A percentile compares a stretch with the other conserved stretches of the same genome.
Evolutionary conservation across 2,329 filamentous ascomycete genomes (phyloP).

Genomic region (Westerdykella ornata): DNA sequence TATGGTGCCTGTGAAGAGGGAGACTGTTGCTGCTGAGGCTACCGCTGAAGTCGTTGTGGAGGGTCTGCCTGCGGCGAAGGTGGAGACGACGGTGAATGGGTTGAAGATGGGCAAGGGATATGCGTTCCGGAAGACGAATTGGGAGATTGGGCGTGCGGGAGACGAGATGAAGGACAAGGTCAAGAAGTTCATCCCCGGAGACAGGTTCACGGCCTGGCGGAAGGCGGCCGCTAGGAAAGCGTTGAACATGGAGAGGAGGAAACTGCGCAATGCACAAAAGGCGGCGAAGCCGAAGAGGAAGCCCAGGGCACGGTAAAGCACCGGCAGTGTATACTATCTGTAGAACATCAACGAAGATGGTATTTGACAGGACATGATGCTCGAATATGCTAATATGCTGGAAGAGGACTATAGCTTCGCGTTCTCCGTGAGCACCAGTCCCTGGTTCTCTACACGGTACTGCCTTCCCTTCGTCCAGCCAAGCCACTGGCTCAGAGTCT

Average conservation of each 20-base stretch:
- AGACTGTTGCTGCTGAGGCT: conserved; percentile 20
- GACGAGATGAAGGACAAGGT: conserved; percentile 55
- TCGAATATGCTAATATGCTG: too few species aligned
- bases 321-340: conserved; percentile 19
- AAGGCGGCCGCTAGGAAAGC: conserved; percentile 50
- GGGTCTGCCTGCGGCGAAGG: conserved; percentile 13
- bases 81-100: conserved; percentile 10
- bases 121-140: conserved; percentile 60
- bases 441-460: conserved; percentile 50
- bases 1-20: conserved; percentile 52
- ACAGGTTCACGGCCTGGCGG: conserved; percentile 60
- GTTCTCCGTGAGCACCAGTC: conserved; percentile 42
- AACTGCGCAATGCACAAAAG: conserved; percentile 43
- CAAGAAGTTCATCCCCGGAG: conserved; percentile 50
- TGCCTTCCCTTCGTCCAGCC: conserved; percentile 69
- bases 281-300: conserved; percentile 22
- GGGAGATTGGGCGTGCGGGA: conserved; percentile 58
- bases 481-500: conserved; percentile 62
- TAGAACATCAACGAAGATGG: conserved; percentile 8
- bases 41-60: conserved; percentile 17
- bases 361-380: too few species aligned
- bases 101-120: conserved; percentile 47
- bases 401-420: conserved; percentile 18
- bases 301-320: conserved; percentile 21
- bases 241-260: conserved; percentile 50